Percentiles rank a stretch among this genome's conserved stretches.
These are phyloP conservation scores for Cynanchum wilfordii DNA, from an alignment of 257 asterid species.

Conservation along the genomic window DNA sequence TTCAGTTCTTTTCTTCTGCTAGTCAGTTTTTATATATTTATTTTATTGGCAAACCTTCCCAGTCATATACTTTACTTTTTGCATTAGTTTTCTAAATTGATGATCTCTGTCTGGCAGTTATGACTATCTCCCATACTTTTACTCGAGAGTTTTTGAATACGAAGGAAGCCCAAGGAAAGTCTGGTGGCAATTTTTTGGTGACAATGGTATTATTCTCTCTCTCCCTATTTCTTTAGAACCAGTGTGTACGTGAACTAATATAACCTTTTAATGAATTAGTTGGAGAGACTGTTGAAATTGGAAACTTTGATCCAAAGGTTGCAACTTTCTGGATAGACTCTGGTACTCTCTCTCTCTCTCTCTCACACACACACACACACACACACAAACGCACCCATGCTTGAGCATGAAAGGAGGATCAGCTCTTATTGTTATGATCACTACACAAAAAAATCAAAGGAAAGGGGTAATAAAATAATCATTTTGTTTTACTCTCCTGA, in stretches of 20 bases:
- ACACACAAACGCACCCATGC: background rate
- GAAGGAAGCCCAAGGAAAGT: slow-evolving; percentile 96
- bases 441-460: background rate
- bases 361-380: background rate
- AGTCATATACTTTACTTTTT: background rate
- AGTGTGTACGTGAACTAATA: slow-evolving; percentile 10
- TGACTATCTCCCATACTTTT: slow-evolving; percentile 89
- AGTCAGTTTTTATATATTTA: too few species aligned
- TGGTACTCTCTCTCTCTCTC: slow-evolving; percentile 35
- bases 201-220: slow-evolving; percentile 51
- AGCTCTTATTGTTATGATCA: background rate
- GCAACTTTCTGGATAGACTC: slow-evolving; percentile 95
- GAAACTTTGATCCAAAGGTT: slow-evolving; percentile 70
- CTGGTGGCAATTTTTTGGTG: slow-evolving; percentile 98
- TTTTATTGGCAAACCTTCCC: slow-evolving; percentile 1
- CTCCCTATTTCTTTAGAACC: background rate
- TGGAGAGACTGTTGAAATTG: slow-evolving; percentile 69
- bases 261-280: slow-evolving; percentile 38
- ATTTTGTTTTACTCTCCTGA: slow-evolving; percentile 12
- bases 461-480: background rate
- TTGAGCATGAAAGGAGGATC: background rate
- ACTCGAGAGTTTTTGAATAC: slow-evolving; percentile 90
- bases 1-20: slow-evolving; percentile 14
- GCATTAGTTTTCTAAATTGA: slow-evolving; percentile 1
- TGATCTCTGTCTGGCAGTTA: slow-evolving; percentile 43